Base-by-base conservation (phyloP, 805 yeast species). In the Debaryomyces hansenii region DNA sequence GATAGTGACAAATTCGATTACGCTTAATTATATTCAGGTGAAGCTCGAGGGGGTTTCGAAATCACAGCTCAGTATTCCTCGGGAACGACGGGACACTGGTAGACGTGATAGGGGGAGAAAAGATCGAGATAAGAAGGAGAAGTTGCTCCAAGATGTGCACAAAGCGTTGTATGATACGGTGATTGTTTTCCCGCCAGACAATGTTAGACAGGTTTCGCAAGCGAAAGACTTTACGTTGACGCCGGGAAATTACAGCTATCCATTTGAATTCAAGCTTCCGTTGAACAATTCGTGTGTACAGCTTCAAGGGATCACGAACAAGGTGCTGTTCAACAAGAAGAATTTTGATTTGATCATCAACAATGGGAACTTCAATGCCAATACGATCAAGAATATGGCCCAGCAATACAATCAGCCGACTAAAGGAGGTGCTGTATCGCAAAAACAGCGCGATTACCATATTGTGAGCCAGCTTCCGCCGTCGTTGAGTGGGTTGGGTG, bases 141-240 rank as follows among this genome's bases (percentile, higher is more conserved):
- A 53, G 33, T 27, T 54, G 6, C 41, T 69, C 7, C 58, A 48
- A 33, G 80, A 75, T 51, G 57, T 57, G 5, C 84, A 80, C 55
- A 70, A 71, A 46, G 60, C 79, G 8, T 62, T 80, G 16, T 79
- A 79, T 52, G 81, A 78, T 44, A 71, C 80, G 1, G 46, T 55
- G 21, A 69, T 78, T 0, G 78, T 80, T 20, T 80, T 80, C 46
- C 84, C 84, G 1, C 80, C 84, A 0, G 69, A 66, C 11, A 75
- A 78, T 43, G 69, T 78, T 10, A 59, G 80, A 18, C 58, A 64
- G 40, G 78, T 75, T 1, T 66, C 77, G 21, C 62, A 56, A 35
- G 65, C 74, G 8, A 69, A 70, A 47, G 79, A 70, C 48, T 74
- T 74, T 49, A 74, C 79, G 0, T 59, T 79, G 47, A 60, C 74